Evolutionary conservation across 805 yeast species (phyloP), one percentile per base, ranked within the genome.

Genomic region (Wickerhamomyces sydowiorum): DNA sequence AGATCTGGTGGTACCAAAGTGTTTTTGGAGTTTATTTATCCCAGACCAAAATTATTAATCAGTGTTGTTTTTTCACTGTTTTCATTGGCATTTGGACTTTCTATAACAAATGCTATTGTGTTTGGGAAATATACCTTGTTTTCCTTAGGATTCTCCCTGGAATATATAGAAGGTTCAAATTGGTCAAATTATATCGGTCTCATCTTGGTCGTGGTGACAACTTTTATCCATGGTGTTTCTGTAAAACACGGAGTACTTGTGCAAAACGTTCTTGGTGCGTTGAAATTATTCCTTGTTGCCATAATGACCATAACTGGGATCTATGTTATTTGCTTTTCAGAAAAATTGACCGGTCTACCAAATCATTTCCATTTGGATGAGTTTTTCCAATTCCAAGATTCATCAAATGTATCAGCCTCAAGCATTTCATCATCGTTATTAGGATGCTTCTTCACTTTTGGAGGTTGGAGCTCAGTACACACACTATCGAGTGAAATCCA

Each of bases 1-100:
- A 65, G 84, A 50, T 79, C 82, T 45, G 93, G 95, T 3, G 95
- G 91, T 0, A 74, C 81, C 32, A 85, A 85, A 54, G 80, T 78
- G 18, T 85, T 85, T 47, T 59, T 85, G 43, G 91, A 84, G 54
- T 76, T 73, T 47, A 76, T 82, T 18, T 85, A 79, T 55, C 70
- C 72, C 38, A 73, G 62, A 45, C 95, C 93, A 1, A 66, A 62
- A 39, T 65, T 77, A 65, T 55, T 80, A 54, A 67, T 73, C 34
- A 70, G 77, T 36, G 80, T 76, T 15, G 64, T 74, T 3, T 71
- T 73, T 44, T 68, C 73, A 38, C 48, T 75, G 1, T 76, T 67
- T 45, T 67, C 77, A 2, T 66, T 80, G 10, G 47, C 73, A 22
- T 77, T 78, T 50, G 84, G 85, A 0, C 71, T 77, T 47, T 68